Conservation (phyloP, 805 yeast species). For the Ogataea saltuana region DNA sequence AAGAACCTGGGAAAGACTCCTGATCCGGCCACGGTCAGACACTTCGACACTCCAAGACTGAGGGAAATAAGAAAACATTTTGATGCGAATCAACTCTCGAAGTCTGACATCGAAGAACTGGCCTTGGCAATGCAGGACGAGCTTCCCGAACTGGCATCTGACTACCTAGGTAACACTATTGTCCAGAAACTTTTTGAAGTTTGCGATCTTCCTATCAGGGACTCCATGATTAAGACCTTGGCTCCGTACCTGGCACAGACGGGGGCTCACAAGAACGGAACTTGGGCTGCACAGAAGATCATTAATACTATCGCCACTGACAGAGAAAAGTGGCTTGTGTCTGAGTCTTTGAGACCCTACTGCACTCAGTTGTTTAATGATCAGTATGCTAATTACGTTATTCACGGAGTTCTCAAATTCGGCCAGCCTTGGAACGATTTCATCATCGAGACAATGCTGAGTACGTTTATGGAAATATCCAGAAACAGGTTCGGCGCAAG, state of each 20-base stretch:
- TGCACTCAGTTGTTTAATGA: conserved; percentile 86
- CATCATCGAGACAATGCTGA: conserved; percentile 78
- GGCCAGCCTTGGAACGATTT: conserved; percentile 85
- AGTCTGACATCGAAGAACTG: conserved; percentile 72
- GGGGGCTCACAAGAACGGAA: conserved; percentile 96
- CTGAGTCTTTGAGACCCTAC: conserved; percentile 72
- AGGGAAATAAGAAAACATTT: conserved; percentile 81
- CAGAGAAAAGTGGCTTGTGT: conserved; percentile 64
- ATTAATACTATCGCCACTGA: conserved; percentile 66
- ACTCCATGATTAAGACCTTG: conserved; percentile 76
- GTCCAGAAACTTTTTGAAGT: conserved; percentile 86
- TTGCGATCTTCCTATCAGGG: conserved; percentile 69
- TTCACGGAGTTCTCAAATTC: conserved; percentile 91
- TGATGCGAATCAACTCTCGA: conserved; percentile 54
- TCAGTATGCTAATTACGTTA: conserved; percentile 94
- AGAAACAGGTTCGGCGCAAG: conserved; percentile 93
- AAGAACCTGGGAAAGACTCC: conserved; percentile 74
- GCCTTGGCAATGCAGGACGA: conserved; percentile 85
- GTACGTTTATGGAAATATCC: conserved; percentile 76
- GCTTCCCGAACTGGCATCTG: conserved; percentile 86
- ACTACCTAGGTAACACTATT: conserved; percentile 92
- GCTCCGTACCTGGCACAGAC: conserved; percentile 83
- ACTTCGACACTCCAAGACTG: conserved; percentile 83
- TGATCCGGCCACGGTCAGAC: conserved; percentile 64
- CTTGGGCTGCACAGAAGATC: conserved; percentile 98